These are phyloP conservation scores for Debaryomycetaceae sp. DNA, from an alignment of 1,139 yeast genomes.

Conservation along the genomic window DNA sequence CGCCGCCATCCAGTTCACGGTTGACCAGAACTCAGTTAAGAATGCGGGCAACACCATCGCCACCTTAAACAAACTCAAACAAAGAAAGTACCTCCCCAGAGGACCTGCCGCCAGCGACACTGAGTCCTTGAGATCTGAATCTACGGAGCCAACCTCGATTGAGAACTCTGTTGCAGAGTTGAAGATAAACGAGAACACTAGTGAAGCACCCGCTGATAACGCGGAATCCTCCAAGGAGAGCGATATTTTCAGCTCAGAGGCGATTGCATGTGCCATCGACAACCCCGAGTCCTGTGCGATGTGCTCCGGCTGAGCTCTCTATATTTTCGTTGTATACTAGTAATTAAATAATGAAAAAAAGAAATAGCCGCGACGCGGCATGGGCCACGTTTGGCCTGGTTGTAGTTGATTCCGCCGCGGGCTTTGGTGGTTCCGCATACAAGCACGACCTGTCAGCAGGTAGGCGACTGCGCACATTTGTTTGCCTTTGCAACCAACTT, in stretches of 20 bases:
- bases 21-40: conserved; percentile 36
- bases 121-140: conserved; percentile 30
- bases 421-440: too few species aligned
- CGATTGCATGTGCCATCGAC: conserved; percentile 92
- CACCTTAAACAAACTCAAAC: conserved; percentile 49
- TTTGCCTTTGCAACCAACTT: too few species aligned
- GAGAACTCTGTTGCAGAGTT: conserved; percentile 46
- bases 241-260: conserved; percentile 90
- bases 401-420: too few species aligned
- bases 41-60: conserved; percentile 52
- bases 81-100: conserved; percentile 47
- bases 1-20: conserved; percentile 58
- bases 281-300: conserved; percentile 97
- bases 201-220: conserved; percentile 13
- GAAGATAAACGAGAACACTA: conserved; percentile 22
- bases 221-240: conserved; percentile 23
- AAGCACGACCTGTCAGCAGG: too few species aligned
- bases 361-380: too few species aligned
- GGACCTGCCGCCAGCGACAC: conserved; percentile 24
- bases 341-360: conserved; percentile 1
- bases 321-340: conserved; percentile 8
- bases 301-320: conserved; percentile 80
- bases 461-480: too few species aligned
- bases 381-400: too few species aligned
- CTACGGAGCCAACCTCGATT: conserved; percentile 48